A percentile compares a stretch with the other conserved stretches of the same genome.
Conservation (phyloP, 371 early-diverging fungal genomes). For the Agmasoma carcini region DNA sequence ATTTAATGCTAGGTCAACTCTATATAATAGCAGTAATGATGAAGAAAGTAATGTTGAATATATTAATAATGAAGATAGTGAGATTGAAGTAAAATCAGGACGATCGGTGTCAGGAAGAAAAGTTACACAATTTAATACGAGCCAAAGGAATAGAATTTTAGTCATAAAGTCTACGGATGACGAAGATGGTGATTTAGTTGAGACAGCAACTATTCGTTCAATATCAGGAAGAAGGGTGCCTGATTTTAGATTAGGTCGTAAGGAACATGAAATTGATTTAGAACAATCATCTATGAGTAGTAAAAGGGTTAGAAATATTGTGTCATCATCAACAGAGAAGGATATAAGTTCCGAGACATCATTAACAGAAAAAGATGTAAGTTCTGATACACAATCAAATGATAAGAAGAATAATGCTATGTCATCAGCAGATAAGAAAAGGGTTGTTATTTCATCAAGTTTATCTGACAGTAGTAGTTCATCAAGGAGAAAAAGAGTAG, state of each 20-base stretch:
- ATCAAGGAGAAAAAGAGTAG: background rate
- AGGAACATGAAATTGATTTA: background rate
- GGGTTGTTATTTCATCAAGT: too few species aligned
- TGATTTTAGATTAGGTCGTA: background rate
- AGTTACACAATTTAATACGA: conserved; percentile 1
- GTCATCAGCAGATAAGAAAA: too few species aligned
- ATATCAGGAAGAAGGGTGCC: background rate
- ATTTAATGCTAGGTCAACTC: too few species aligned
- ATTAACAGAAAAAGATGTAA: too few species aligned
- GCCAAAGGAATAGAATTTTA: background rate
- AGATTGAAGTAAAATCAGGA: background rate
- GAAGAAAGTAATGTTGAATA: background rate
- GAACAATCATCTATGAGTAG: too few species aligned
- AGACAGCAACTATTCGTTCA: background rate
- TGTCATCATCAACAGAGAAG: too few species aligned
- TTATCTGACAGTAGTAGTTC: background rate
- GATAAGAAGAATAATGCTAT: too few species aligned
- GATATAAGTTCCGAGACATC: too few species aligned
- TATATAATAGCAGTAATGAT: background rate
- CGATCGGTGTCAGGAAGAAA: background rate
- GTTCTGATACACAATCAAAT: too few species aligned
- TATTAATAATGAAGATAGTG: background rate
- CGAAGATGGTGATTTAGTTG: background rate
- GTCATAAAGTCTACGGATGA: background rate
- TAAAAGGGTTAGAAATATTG: too few species aligned